phyloP scores from a whole-genome alignment of 2,329 filamentous ascomycete genomes.

The Neonectria faginata region DNA sequence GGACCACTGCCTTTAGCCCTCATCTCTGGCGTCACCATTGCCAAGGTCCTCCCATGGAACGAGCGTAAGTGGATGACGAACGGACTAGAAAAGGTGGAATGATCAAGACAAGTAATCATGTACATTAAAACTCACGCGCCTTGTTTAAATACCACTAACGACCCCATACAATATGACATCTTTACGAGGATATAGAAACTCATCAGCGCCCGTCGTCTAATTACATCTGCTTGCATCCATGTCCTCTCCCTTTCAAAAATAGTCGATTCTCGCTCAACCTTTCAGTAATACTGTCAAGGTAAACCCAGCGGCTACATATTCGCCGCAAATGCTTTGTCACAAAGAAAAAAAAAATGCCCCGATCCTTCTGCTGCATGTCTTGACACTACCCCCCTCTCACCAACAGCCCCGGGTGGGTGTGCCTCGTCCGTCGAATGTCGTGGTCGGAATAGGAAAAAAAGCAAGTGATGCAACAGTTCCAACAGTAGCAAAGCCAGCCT shows the following conservation, averaged over 20 bases:
- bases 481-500: slow-evolving; percentile 37
- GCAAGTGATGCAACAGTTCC: slow-evolving; percentile 35
- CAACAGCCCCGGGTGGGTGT: slow-evolving; percentile 25
- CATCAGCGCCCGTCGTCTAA: slow-evolving; percentile 48
- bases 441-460: slow-evolving; percentile 34
- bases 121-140: slow-evolving; percentile 8
- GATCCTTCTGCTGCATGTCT: slow-evolving; percentile 32
- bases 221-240: slow-evolving; percentile 47
- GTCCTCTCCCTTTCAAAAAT: slow-evolving; percentile 25
- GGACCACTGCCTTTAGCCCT: slow-evolving; percentile 89
- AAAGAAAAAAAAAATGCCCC: slow-evolving; percentile 42
- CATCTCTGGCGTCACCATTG: slow-evolving; percentile 84
- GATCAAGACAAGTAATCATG: slow-evolving; percentile 24
- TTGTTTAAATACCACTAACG: slow-evolving; percentile 8
- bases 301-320: slow-evolving; percentile 34
- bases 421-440: slow-evolving; percentile 34
- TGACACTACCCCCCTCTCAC: slow-evolving; percentile 9
- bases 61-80: slow-evolving; percentile 61
- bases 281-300: slow-evolving; percentile 37
- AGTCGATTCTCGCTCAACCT: slow-evolving; percentile 23
- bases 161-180: slow-evolving; percentile 41
- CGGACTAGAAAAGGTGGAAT: not conserved
- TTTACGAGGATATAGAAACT: slow-evolving; percentile 47
- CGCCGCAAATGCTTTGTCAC: slow-evolving; percentile 53
- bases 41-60: slow-evolving; percentile 65